A percentile compares a stretch with the other conserved stretches of the same genome.
Evolutionary conservation across 306 rosid species (phyloP).

Genomic region (Trifolium pratense): DNA sequence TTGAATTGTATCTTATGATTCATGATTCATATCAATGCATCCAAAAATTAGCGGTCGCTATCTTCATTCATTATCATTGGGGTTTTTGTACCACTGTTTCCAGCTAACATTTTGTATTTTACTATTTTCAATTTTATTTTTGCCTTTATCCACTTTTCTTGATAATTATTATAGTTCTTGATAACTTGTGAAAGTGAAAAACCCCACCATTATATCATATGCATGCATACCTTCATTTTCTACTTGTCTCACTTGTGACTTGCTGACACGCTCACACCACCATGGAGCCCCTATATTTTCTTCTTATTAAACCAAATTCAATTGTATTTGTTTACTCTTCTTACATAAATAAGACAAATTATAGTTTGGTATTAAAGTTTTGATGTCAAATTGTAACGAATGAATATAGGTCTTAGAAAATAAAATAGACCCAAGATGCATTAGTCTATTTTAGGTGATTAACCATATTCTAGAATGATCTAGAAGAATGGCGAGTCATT

Average conservation of each 20-base stretch:
- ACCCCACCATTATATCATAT: slow-evolving; percentile 13
- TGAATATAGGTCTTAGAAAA: too few relatives aligned
- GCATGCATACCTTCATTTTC: slow-evolving; percentile 21
- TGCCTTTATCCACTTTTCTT: not conserved
- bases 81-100: slow-evolving; percentile 28
- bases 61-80: not conserved
- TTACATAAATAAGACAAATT: too few relatives aligned
- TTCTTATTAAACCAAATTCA: not conserved
- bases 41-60: slow-evolving; percentile 49
- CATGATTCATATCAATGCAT: too few relatives aligned
- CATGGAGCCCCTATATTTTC: not conserved
- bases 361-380: too few relatives aligned
- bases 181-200: slow-evolving; percentile 21
- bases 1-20: too few relatives aligned
- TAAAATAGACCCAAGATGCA: too few relatives aligned
- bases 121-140: not conserved
- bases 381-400: too few relatives aligned
- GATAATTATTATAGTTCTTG: not conserved
- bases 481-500: too few relatives aligned
- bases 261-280: not conserved
- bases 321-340: too few relatives aligned
- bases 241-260: not conserved
- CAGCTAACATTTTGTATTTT: slow-evolving; percentile 40
- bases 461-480: too few relatives aligned
- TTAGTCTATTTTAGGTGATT: too few relatives aligned